Evolutionary conservation across 768 basidiomycete species (phyloP).

Genomic region (Rhizopogon sp.): DNA sequence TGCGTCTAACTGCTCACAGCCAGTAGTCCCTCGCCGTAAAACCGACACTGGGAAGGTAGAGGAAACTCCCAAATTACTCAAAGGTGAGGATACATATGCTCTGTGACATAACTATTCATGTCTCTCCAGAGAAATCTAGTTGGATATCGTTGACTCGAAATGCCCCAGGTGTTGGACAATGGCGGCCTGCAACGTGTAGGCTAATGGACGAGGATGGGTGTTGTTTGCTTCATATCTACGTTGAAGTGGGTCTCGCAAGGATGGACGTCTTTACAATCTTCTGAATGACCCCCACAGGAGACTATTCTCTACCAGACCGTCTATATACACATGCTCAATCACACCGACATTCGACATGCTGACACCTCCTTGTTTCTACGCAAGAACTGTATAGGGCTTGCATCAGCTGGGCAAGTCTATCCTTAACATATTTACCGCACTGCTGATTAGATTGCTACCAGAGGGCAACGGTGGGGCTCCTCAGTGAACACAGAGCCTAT

Average conservation of each 20-base stretch:
- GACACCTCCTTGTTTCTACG: conserved; percentile 75
- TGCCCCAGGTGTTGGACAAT: conserved; percentile 50
- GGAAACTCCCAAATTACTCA: conserved; percentile 47
- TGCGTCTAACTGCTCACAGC: conserved; percentile 25
- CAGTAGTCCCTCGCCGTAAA: conserved; percentile 46
- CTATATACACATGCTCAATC: conserved; percentile 64
- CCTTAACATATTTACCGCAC: conserved; percentile 5
- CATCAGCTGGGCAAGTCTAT: conserved; percentile 48
- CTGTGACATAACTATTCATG: conserved; percentile 1
- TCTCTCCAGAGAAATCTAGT: conserved; percentile 57
- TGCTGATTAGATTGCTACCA: conserved; percentile 4
- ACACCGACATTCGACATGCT: conserved; percentile 75
- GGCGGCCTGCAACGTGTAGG: conserved; percentile 71
- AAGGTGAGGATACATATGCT: conserved; percentile 37
- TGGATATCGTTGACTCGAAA: conserved; percentile 61
- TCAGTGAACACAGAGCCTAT: conserved; percentile 53
- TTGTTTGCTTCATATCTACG: conserved; percentile 67
- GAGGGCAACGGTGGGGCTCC: conserved; percentile 61
- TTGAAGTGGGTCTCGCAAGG: conserved; percentile 48
- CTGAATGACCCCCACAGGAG: conserved; percentile 41
- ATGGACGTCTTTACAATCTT: neutral
- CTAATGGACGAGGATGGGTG: conserved; percentile 62
- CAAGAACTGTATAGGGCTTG: conserved; percentile 71
- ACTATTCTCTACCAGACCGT: conserved; percentile 69
- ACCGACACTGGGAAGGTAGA: conserved; percentile 48